phyloP scores from a whole-genome alignment of 805 yeast genomes.

The Vanderwaltozyma verrucispora region DNA sequence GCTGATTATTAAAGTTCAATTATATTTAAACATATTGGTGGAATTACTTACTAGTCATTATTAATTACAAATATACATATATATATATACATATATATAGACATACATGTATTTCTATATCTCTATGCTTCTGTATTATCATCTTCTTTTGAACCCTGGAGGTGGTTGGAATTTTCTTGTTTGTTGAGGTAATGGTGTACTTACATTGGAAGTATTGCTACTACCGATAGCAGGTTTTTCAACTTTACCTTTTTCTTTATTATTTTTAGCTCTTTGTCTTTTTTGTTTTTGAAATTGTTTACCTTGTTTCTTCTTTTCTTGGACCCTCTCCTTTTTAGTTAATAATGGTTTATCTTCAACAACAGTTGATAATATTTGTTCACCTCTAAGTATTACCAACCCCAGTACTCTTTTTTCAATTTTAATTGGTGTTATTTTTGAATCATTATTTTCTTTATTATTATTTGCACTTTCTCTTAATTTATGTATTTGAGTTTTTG shows the following conservation, averaged over 20 bases:
- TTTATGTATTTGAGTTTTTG: constrained; percentile 41
- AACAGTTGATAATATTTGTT: constrained; percentile 60
- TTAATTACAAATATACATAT: no score
- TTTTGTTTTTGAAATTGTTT: constrained; percentile 27
- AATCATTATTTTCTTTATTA: constrained; percentile 7
- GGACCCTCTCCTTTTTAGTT: constrained; percentile 31
- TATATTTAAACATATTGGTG: no score
- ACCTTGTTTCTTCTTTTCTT: constrained; percentile 25
- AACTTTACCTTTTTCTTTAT: constrained; percentile 2
- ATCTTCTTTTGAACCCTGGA: constrained; percentile 32
- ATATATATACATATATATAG: no score
- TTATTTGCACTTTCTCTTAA: constrained; percentile 10
- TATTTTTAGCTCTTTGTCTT: constrained; percentile 14
- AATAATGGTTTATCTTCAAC: constrained; percentile 48
- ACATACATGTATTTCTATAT: no score
- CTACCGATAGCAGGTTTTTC: neutral
- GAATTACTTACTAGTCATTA: no score
- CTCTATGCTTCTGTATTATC: no score
- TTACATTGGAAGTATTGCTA: constrained; percentile 17
- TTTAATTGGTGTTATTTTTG: constrained; percentile 19
- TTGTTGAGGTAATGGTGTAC: constrained; percentile 22
- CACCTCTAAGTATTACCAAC: constrained; percentile 77
- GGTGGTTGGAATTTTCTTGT: constrained; percentile 38
- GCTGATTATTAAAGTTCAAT: no score
- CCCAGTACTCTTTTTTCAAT: constrained; percentile 75